Base-by-base conservation (phyloP, 495 filamentous ascomycete genomes). In the Penicillium atrosanguineum region DNA sequence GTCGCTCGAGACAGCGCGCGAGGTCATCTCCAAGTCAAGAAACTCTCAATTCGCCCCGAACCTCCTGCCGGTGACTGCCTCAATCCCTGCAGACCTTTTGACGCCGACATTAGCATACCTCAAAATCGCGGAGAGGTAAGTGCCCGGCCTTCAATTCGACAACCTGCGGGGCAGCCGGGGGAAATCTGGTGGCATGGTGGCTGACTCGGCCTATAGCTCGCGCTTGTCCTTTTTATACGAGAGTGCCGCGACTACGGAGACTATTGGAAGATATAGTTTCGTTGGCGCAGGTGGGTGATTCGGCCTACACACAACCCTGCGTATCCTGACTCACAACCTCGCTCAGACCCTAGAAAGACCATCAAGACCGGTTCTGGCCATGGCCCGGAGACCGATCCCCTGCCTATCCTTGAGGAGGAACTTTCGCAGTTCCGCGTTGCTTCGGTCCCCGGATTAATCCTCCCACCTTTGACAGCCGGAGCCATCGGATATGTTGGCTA, bases 401-500 rank as follows among this genome's bases (percentile, higher is more conserved):
- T 98, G 23, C 88, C 87, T 0, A 73, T 80, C 28, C 84, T 98
- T 20, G 86, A 96, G 74, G 74, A 79, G 38, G 88, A 96, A 67
- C 83, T 98, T 34, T 72, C 83, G 39, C 73, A 88, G 61, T 86
- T 84, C 71, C 83, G 89, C 18, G 87, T 94, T 45, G 85, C 88
- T 48, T 78, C 86, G 36, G 79, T 97, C 8, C 93, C 95, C 1
- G 87, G 86, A 7, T 75, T 96, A 51, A 79, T 74, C 48, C 79
- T 98, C 9, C 94, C 94, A 9, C 86, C 89, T 28, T 71, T 97
- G 66, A 91, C 87, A 1, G 95, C 91, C 44, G 94, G 95, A 31
- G 94, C 93, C 3, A 87, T 98, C 63, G 94, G 94, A 51, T 98
- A 97, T 66, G 89, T 98, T 6, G 90, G 91, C 37, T 98, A 97